phyloP scores from a whole-genome alignment of 345 rosid genomes.

The Mercurialis annua region DNA sequence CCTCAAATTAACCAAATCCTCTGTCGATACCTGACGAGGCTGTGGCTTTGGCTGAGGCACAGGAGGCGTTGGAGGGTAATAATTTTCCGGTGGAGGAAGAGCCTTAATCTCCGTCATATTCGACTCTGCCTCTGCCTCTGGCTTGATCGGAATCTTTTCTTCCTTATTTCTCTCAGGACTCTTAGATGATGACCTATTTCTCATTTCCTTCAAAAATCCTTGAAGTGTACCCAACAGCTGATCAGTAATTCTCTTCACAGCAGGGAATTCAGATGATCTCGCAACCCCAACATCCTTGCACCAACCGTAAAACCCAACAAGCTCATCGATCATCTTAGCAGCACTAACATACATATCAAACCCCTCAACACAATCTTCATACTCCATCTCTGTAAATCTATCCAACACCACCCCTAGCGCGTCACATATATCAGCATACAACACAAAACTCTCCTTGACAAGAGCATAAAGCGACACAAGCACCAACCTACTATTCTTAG shows the following conservation, averaged over 20 bases:
- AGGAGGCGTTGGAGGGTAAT: constrained; percentile 54
- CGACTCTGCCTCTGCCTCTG: constrained; percentile 37
- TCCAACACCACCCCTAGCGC: constrained; percentile 74
- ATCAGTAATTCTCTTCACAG: constrained; percentile 77
- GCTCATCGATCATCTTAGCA: constrained; percentile 79
- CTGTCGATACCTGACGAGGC: constrained; percentile 49
- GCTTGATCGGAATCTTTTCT: constrained; percentile 41
- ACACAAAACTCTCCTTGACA: constrained; percentile 79
- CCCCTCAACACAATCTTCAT: constrained; percentile 70
- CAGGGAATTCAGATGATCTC: constrained; percentile 88
- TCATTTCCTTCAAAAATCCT: constrained; percentile 72
- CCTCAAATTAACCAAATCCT: constrained; percentile 77
- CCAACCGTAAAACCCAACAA: constrained; percentile 67
- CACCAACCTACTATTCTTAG: constrained; percentile 64
- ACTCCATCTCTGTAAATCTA: constrained; percentile 82
- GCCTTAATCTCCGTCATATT: constrained; percentile 78
- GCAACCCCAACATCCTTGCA: constrained; percentile 75
- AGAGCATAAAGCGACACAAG: constrained; percentile 64
- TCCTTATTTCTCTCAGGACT: constrained; percentile 58
- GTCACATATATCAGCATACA: constrained; percentile 80
- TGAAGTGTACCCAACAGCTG: constrained; percentile 76
- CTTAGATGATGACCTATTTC: constrained; percentile 69
- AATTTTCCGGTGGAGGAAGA: constrained; percentile 67
- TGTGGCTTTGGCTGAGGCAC: constrained; percentile 40
- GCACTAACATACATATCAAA: constrained; percentile 69